These are phyloP conservation scores for Saccharomycopsis sp. DNA, from an alignment of 805 yeast genomes.

Conservation along the genomic window DNA sequence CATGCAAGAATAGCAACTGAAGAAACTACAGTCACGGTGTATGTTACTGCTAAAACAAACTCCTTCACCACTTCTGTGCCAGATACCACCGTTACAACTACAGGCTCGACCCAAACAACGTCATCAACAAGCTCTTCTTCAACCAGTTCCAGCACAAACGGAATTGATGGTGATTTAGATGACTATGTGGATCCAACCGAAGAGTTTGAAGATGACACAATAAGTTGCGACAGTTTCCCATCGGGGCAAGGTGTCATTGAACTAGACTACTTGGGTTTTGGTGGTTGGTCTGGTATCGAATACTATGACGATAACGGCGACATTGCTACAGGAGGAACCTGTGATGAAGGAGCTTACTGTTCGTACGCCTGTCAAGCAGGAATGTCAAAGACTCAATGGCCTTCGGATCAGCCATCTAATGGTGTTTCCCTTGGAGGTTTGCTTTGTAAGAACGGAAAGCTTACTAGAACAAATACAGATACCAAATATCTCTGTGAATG, in stretches of 20 bases:
- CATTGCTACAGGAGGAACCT: conserved; percentile 46
- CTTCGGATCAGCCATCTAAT: conserved; percentile 53
- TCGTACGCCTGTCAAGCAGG: conserved; percentile 76
- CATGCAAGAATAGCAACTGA: conserved; percentile 48
- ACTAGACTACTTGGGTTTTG: conserved; percentile 47
- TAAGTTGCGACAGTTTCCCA: conserved; percentile 65
- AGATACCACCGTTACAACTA: conserved; percentile 7
- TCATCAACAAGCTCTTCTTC: conserved; percentile 25
- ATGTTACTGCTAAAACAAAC: conserved; percentile 33
- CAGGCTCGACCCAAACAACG: conserved; percentile 16
- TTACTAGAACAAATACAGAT: conserved; percentile 53
- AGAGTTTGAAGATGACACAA: conserved; percentile 62
- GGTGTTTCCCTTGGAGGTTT: conserved; percentile 74
- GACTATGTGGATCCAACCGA: conserved; percentile 43
- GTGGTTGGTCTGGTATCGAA: conserved; percentile 41
- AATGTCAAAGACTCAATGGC: conserved; percentile 81
- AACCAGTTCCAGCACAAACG: conserved; percentile 30
- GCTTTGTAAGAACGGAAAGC: conserved; percentile 52
- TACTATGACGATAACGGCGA: conserved; percentile 59
- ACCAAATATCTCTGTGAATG: conserved; percentile 55
- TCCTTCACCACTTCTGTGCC: conserved; percentile 20
- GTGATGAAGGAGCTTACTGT: conserved; percentile 65
- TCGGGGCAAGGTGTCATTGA: conserved; percentile 67
- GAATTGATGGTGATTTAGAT: conserved; percentile 46
- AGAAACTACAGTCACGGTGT: conserved; percentile 32